Base-by-base conservation (phyloP, 257 asterid species). In the Pogostemon cablin region DNA sequence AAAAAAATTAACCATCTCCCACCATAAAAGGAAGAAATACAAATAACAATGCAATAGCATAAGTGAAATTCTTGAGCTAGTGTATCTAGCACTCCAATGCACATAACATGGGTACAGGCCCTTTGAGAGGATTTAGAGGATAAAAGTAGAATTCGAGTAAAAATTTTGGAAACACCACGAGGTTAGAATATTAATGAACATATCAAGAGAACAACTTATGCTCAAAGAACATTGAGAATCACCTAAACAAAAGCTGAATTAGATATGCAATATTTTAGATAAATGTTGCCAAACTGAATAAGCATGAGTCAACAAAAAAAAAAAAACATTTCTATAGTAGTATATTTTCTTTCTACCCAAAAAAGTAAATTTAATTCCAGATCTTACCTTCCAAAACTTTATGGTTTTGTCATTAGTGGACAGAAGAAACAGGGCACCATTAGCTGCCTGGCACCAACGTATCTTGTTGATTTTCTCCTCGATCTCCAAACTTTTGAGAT, bases 381-480 rank as follows among this genome's bases (percentile, higher is more conserved):
- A 72, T 65, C 83, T 77, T 75, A 87, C 96, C 96, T 89, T 89
- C 93, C 93, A 89, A 75, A 64, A 87, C 83, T 89, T 89, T 39
- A 89, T 87, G 78, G 96, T 89, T 85, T 89, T 89, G 84, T 89
- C 96, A 82, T 89, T 89, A 58, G 96, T 85, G 60, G 96, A 87
- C 74, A 89, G 80, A 76, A 89, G 91, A 82, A 89, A 85, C 79
- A 89, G 90, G 46, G 91, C 90, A 62, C 86, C 85, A 54, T 89
- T 89, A 53, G 96, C 81, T 40, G 85, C 80, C 82, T 89, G 96
- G 81, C 96, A 89, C 96, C 96, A 89, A 67, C 87, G 85, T 67
- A 89, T 89, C 86, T 89, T 89, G 87, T 89, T 89, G 86, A 89
- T 89, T 79, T 89, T 89, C 88, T 89, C 96, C 81, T 89, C 96